Evolutionary conservation across 2,329 filamentous ascomycete species (phyloP).

Genomic region (Talaromyces sp.): DNA sequence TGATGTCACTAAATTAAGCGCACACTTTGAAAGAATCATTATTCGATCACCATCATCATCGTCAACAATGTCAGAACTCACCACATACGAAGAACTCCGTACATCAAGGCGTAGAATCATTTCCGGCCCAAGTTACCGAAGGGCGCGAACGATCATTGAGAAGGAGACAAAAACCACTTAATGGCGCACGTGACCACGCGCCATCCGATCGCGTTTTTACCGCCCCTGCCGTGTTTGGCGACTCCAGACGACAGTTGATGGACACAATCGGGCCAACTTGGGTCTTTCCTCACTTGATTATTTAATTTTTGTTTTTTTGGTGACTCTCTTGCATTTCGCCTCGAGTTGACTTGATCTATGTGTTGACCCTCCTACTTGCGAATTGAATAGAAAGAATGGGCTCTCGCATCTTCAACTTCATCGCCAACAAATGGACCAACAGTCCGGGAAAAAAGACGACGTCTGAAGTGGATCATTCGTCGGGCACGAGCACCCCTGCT

Average conservation of each 20-base stretch:
- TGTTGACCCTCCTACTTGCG: neutral
- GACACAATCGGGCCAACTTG: neutral
- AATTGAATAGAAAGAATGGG: neutral
- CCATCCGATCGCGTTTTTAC: neutral
- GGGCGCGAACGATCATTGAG: neutral
- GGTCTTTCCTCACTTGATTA: neutral
- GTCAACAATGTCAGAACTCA: neutral
- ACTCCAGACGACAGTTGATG: neutral
- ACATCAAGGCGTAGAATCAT: neutral
- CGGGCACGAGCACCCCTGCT: constrained; percentile 21
- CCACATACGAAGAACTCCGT: neutral
- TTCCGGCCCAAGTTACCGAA: neutral
- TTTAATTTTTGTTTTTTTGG: neutral
- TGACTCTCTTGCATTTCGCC: neutral
- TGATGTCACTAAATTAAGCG: neutral
- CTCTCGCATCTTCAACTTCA: constrained; percentile 5
- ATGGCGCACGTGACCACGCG: neutral
- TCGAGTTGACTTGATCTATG: neutral
- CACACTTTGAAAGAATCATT: neutral
- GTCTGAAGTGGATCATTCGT: constrained; percentile 17
- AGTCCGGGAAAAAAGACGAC: neutral
- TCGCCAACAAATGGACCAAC: constrained; percentile 5
- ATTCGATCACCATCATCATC: neutral
- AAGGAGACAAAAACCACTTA: neutral
- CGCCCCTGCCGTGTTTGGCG: neutral